These are phyloP conservation scores for Hydnum rufescens DNA, from an alignment of 768 basidiomycete genomes.

Conservation along the genomic window DNA sequence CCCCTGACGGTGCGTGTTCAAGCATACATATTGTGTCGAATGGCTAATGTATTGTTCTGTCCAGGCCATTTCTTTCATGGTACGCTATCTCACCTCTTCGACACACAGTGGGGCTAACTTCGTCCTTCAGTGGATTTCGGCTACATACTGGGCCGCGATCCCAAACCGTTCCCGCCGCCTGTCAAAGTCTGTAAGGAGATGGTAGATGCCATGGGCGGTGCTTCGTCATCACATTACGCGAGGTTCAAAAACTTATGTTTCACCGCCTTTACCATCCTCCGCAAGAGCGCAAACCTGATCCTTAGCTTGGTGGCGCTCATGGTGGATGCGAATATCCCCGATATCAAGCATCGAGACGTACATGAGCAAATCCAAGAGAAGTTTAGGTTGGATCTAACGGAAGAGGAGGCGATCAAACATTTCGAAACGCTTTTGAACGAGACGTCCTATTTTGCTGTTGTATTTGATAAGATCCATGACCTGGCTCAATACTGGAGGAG, in stretches of 20 bases:
- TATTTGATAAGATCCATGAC: slow-evolving; percentile 86
- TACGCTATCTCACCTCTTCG: slow-evolving; percentile 16
- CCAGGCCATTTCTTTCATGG: slow-evolving; percentile 92
- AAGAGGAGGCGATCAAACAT: slow-evolving; percentile 94
- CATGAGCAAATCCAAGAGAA: slow-evolving; percentile 89
- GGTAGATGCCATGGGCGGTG: slow-evolving; percentile 99
- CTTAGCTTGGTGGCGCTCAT: slow-evolving; percentile 90
- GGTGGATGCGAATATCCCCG: slow-evolving; percentile 95
- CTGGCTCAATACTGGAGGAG: slow-evolving; percentile 52
- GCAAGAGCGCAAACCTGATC: slow-evolving; percentile 94
- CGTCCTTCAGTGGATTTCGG: slow-evolving; percentile 72
- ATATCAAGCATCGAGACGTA: slow-evolving; percentile 81
- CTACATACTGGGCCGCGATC: slow-evolving; percentile 92
- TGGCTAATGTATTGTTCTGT: neutral
- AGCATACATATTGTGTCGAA: neutral
- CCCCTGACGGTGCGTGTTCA: slow-evolving; percentile 62
- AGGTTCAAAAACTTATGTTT: slow-evolving; percentile 94
- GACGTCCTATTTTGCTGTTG: slow-evolving; percentile 81
- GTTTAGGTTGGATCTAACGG: slow-evolving; percentile 81
- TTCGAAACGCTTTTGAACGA: slow-evolving; percentile 88
- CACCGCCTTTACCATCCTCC: slow-evolving; percentile 90
- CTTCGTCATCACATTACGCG: slow-evolving; percentile 82
- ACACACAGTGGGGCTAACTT: neutral
- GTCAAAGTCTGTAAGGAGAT: slow-evolving; percentile 99
- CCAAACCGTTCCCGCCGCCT: slow-evolving; percentile 92